Conservation (phyloP, 768 basidiomycete species). For the Tephrocybe sp. region DNA sequence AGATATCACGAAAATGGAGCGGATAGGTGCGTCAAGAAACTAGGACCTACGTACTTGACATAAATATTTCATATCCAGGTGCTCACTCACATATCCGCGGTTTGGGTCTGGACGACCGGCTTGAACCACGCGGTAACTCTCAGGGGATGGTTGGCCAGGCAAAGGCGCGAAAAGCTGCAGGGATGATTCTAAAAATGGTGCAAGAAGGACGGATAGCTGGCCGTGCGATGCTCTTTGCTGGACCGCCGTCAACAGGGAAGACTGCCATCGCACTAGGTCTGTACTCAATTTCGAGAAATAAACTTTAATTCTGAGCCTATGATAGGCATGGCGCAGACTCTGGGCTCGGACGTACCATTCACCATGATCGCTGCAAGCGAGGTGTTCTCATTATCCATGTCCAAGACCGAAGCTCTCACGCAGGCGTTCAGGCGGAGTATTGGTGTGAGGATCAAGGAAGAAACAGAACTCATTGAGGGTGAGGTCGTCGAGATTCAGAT, state of each 20-base stretch:
- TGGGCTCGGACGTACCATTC: slow-evolving; percentile 95
- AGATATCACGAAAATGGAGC: slow-evolving; percentile 92
- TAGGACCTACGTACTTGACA: background rate
- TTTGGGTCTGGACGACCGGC: slow-evolving; percentile 86
- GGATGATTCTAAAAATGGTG: slow-evolving; percentile 98
- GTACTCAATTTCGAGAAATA: slow-evolving; percentile 20
- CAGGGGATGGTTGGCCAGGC: slow-evolving; percentile 98
- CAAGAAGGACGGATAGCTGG: slow-evolving; percentile 96
- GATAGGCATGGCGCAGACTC: slow-evolving; percentile 91
- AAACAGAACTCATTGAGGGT: slow-evolving; percentile 96
- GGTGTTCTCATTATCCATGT: slow-evolving; percentile 98
- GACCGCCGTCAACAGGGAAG: slow-evolving; percentile 96
- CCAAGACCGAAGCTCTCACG: slow-evolving; percentile 96
- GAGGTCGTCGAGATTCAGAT: slow-evolving; percentile 99
- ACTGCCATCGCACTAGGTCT: slow-evolving; percentile 95
- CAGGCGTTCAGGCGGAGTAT: slow-evolving; percentile 96
- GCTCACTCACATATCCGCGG: slow-evolving; percentile 96
- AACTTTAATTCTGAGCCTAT: background rate
- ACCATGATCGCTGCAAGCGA: slow-evolving; percentile 98
- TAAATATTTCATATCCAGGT: slow-evolving; percentile 48
- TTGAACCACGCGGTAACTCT: slow-evolving; percentile 85
- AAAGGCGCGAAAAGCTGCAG: slow-evolving; percentile 95
- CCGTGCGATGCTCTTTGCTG: slow-evolving; percentile 94
- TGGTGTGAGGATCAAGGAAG: slow-evolving; percentile 96
- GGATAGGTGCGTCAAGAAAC: slow-evolving; percentile 59